Evolutionary conservation across 1,139 yeast genomes (phyloP), one percentile per base, ranked within the genome.

Genomic region (Pichia sp.): DNA sequence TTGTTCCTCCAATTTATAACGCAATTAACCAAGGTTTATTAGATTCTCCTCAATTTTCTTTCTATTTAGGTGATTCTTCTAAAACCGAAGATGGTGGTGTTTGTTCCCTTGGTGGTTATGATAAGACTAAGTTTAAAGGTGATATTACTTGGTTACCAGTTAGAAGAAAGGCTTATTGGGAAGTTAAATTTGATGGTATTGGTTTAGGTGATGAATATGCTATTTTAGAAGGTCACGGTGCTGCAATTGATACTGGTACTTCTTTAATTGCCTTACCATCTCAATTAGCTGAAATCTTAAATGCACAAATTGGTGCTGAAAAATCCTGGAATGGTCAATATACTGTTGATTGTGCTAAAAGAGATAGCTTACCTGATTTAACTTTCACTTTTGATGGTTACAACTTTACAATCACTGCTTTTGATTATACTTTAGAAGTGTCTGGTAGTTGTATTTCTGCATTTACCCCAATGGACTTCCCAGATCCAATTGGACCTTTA

Each of bases 111-210:
- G 98, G 98, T 63, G 98, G 98, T 50, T 72, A 80, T 55, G 96
- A 89, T 62, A 73, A 78, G 52, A 62, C 78, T 49, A 75, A 78
- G 60, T 87, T 70, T 65, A 66, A 69, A 37, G 98, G 98, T 50
- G 78, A 89, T 54, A 72, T 91, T 56, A 83, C 91, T 41, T 88
- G 94, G 85, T 76, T 91, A 66, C 98, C 98, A 45, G 93, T 91
- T 48, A 87, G 98, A 72, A 86, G 98, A 75, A 86, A 89, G 79
- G 98, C 97, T 29, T 91, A 91, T 76, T 91, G 98, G 98, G 98
- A 91, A 72, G 98, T 91, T 47, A 76, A 83, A 51, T 82, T 91
- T 53, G 87, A 87, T 56, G 89, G 95, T 55, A 71, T 91, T 60
- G 86, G 89, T 30, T 74, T 91, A 50, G 98, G 98, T 55, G 83